Evolutionary conservation across 1,284 basidiomycete genomes (phyloP).

Genomic region (Trichosporon sp.): DNA sequence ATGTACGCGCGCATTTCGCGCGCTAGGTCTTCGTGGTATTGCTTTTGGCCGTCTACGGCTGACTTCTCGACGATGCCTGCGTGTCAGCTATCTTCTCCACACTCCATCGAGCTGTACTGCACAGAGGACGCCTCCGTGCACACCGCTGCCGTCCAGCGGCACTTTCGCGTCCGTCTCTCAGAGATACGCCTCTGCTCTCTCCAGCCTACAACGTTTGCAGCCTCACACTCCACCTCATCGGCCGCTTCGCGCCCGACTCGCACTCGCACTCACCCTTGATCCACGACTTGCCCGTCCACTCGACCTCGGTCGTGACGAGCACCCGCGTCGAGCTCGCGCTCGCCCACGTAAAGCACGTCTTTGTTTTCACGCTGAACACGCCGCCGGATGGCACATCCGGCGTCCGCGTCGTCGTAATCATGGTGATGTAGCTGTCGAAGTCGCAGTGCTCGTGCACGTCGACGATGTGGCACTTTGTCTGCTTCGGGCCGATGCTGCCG

Average conservation of each 20-base stretch:
- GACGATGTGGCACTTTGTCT: constrained; percentile 86
- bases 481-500: constrained; percentile 82
- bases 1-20: constrained; percentile 81
- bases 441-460: constrained; percentile 80
- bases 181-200: too few species aligned
- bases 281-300: constrained; percentile 94
- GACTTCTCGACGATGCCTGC: constrained; percentile 91
- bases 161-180: too few species aligned
- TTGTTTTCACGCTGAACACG: constrained; percentile 87
- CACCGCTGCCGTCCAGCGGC: too few species aligned
- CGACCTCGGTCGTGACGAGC: constrained; percentile 82
- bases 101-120: too few species aligned
- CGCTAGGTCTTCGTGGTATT: constrained; percentile 79
- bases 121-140: too few species aligned
- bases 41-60: constrained; percentile 88
- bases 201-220: too few species aligned
- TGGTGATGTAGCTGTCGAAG: constrained; percentile 75
- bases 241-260: not conserved
- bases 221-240: not conserved
- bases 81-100: too few species aligned
- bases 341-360: constrained; percentile 93
- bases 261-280: constrained; percentile 69
- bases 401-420: constrained; percentile 82
- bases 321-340: constrained; percentile 69
- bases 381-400: constrained; percentile 92